Percentiles rank a stretch among this genome's conserved stretches.
Evolutionary conservation across 2,329 filamentous ascomycete species (phyloP).

Genomic region (Cytospora mali): DNA sequence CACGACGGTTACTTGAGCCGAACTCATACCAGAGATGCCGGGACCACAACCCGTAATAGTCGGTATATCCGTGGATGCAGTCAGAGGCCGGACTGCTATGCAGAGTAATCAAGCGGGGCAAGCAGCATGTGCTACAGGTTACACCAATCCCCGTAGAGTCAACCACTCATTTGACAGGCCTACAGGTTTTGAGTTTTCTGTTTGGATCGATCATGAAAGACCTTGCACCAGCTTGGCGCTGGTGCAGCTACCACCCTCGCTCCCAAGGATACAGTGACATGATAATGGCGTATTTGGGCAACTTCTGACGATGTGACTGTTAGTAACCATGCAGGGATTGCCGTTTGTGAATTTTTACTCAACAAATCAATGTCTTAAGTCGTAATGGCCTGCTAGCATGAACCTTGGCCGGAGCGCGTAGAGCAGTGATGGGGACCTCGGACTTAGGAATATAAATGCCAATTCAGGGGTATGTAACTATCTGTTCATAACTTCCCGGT

Average conservation of each 20-base stretch:
- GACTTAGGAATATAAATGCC: not conserved
- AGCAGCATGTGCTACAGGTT: constrained; percentile 2
- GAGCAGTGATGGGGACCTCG: no score
- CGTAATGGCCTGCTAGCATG: no score
- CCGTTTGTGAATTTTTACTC: no score
- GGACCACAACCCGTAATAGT: not conserved
- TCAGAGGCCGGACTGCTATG: not conserved
- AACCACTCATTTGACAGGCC: constrained; percentile 12
- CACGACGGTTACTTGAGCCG: not conserved
- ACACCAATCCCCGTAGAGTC: constrained; percentile 2
- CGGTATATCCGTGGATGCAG: not conserved
- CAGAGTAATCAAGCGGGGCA: constrained; percentile 13
- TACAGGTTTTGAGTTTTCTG: constrained; percentile 6
- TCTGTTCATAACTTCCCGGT: no score
- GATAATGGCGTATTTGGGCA: not conserved
- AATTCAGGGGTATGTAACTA: not conserved
- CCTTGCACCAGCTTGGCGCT: constrained; percentile 1
- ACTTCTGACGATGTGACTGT: no score
- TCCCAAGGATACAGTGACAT: not conserved
- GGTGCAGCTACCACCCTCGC: constrained; percentile 12
- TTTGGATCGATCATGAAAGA: constrained; percentile 6
- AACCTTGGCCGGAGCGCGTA: no score
- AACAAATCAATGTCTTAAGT: no score
- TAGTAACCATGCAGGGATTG: no score
- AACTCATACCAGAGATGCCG: not conserved